Conservation (phyloP, 352 stramenopile species). For the Phytophthora vignae region DNA sequence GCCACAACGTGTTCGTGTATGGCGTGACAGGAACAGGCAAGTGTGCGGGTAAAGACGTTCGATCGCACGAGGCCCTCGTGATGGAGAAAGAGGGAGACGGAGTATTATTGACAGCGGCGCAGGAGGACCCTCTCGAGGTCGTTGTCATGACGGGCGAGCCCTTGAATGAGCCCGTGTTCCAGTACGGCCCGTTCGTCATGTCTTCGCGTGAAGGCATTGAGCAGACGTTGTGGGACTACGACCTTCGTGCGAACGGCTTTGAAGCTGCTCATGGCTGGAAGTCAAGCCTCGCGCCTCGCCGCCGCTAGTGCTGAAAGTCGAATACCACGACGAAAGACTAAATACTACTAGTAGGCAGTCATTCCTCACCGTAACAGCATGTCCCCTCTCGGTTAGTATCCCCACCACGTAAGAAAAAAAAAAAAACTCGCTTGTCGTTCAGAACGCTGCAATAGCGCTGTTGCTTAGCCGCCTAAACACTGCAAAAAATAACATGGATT, state of each 20-base stretch:
- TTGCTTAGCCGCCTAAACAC: too few relatives aligned
- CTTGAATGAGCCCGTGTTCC: conserved; percentile 60
- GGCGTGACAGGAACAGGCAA: conserved; percentile 31
- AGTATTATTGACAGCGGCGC: conserved; percentile 35
- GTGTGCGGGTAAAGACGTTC: conserved; percentile 13
- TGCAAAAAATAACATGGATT: too few relatives aligned
- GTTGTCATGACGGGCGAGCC: conserved; percentile 58
- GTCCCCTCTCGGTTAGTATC: too few relatives aligned
- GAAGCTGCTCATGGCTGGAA: conserved; percentile 59
- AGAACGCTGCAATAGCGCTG: too few relatives aligned
- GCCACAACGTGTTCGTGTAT: conserved; percentile 52
- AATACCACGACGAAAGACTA: too few relatives aligned
- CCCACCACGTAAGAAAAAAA: too few relatives aligned
- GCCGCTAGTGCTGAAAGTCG: too few relatives aligned
- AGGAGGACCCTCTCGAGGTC: conserved; percentile 48
- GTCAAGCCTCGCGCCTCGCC: conserved; percentile 7
- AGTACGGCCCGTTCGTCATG: conserved; percentile 80
- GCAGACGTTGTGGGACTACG: conserved; percentile 57
- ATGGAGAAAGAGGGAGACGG: conserved; percentile 54
- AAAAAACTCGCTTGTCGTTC: too few relatives aligned
- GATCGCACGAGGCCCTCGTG: conserved; percentile 49
- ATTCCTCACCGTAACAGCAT: too few relatives aligned
- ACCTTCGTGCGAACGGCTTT: conserved; percentile 61
- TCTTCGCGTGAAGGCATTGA: conserved; percentile 56
- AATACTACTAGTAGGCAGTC: too few relatives aligned